Evolutionary conservation across 257 asterid genomes (phyloP).

Genomic region (Solanum etuberosum): DNA sequence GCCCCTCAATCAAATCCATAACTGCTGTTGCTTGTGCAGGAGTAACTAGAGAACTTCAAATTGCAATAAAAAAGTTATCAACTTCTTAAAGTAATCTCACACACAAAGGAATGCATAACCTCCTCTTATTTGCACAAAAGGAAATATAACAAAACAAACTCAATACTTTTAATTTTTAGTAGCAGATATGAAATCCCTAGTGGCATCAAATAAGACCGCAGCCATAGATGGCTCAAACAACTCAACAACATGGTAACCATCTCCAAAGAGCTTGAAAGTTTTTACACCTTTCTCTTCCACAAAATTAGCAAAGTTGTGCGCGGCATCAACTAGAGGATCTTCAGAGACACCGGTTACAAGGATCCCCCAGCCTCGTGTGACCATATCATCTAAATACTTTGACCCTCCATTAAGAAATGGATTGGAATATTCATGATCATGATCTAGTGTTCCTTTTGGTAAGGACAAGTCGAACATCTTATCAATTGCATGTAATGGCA

Average conservation of each 20-base stretch:
- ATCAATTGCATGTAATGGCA: slow-evolving; percentile 8
- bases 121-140: neutral
- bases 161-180: neutral
- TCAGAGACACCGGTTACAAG: slow-evolving; percentile 16
- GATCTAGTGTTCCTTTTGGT: slow-evolving; percentile 6
- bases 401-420: slow-evolving; percentile 9
- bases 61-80: too few relatives aligned
- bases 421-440: slow-evolving; percentile 13
- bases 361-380: neutral
- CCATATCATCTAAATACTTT: slow-evolving; percentile 1
- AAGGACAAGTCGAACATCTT: slow-evolving; percentile 11
- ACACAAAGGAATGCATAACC: neutral
- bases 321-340: slow-evolving; percentile 20
- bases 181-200: slow-evolving; percentile 7
- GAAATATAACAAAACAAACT: neutral
- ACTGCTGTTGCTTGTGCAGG: too few relatives aligned
- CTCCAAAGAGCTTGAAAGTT: slow-evolving; percentile 8
- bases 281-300: slow-evolving; percentile 21
- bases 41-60: too few relatives aligned
- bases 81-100: neutral
- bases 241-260: slow-evolving; percentile 37
- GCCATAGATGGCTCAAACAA: slow-evolving; percentile 18
- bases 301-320: slow-evolving; percentile 11
- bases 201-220: slow-evolving; percentile 1
- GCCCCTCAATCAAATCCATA: too few relatives aligned